Conservation (phyloP, 2,329 filamentous ascomycete genomes). For the Colletotrichum tropicicola region DNA sequence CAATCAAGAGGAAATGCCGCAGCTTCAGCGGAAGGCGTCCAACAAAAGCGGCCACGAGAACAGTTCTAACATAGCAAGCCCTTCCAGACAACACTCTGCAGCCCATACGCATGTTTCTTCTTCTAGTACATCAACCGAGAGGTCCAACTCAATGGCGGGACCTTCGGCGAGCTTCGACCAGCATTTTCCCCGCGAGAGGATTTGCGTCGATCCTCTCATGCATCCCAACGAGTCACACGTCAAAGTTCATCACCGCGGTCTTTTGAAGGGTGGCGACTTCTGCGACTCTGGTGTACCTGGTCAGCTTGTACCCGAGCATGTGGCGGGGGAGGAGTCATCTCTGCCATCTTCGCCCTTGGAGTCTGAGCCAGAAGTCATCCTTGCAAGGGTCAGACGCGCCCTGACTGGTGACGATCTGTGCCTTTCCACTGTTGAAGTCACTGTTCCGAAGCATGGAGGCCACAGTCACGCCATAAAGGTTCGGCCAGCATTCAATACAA, state of each 20-base stretch:
- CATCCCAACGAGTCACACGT: constrained; percentile 25
- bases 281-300: constrained; percentile 32
- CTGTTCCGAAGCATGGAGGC: constrained; percentile 30
- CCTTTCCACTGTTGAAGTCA: constrained; percentile 22
- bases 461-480: constrained; percentile 37
- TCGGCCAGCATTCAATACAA: constrained; percentile 34
- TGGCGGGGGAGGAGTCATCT: background rate
- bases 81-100: constrained; percentile 4
- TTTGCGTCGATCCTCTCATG: constrained; percentile 27
- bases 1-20: constrained; percentile 12
- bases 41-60: background rate
- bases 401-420: constrained; percentile 28
- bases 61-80: background rate
- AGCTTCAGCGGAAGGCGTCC: background rate
- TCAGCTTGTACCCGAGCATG: constrained; percentile 12
- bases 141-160: background rate
- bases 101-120: background rate
- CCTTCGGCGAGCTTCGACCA: background rate
- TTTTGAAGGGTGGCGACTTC: constrained; percentile 32
- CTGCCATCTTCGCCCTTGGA: constrained; percentile 8
- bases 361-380: constrained; percentile 31
- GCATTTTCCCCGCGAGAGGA: background rate
- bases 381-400: constrained; percentile 31
- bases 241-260: constrained; percentile 30
- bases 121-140: too few relatives aligned